phyloP scores from a whole-genome alignment of 305 asterid genomes.

The Ilex paraguariensis region DNA sequence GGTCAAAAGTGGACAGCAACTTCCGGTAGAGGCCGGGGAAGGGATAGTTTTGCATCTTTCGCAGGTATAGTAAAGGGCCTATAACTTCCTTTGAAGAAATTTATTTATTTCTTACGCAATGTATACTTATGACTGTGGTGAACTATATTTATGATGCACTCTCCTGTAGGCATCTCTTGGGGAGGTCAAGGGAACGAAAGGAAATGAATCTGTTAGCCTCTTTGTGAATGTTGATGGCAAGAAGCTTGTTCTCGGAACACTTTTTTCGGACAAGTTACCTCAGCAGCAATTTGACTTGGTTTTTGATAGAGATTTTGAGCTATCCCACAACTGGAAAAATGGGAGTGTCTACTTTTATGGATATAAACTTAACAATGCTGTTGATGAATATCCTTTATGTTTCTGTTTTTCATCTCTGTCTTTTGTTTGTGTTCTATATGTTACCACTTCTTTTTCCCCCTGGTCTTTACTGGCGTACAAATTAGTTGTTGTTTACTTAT shows the following conservation, averaged over 20 bases:
- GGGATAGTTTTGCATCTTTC: slow-evolving; percentile 76
- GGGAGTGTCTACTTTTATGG: background rate
- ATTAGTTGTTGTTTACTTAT: no score
- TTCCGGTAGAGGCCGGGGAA: slow-evolving; percentile 47
- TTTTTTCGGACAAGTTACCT: background rate
- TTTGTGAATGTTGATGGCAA: background rate
- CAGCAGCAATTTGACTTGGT: slow-evolving; percentile 1
- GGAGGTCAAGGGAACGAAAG: background rate
- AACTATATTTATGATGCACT: background rate
- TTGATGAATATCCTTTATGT: background rate
- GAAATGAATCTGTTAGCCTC: background rate
- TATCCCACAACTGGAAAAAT: background rate
- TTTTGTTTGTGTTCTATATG: background rate
- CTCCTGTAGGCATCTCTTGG: background rate
- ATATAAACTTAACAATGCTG: background rate
- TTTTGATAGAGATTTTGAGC: background rate
- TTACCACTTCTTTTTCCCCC: background rate
- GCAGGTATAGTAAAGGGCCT: slow-evolving; percentile 39
- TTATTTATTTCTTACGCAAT: background rate
- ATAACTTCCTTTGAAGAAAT: background rate
- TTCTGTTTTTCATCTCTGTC: background rate
- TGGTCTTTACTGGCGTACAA: background rate
- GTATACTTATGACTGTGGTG: background rate
- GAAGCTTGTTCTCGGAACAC: background rate
- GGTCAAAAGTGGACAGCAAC: slow-evolving; percentile 58